Conservation (phyloP, 768 basidiomycete species). For the Mycena polygramma region DNA sequence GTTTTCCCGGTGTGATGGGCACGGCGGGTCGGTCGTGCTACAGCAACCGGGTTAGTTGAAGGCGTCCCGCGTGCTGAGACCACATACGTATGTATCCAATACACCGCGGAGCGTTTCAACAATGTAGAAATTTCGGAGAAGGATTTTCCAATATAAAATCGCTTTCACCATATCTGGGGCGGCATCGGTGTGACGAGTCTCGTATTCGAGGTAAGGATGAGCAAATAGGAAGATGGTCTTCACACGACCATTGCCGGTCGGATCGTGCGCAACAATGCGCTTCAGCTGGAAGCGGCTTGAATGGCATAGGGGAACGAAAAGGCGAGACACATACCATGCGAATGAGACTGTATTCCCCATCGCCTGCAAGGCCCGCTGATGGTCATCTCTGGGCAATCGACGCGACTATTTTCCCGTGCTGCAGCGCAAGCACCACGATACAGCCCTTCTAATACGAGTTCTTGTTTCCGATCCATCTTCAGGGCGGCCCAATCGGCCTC, state of each 20-base stretch:
- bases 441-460: slow-evolving; percentile 6
- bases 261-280: slow-evolving; percentile 7
- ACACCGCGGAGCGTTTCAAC: slow-evolving; percentile 6
- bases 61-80: background rate
- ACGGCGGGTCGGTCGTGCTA: background rate
- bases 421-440: slow-evolving; percentile 18
- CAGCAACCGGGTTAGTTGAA: background rate
- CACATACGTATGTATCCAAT: slow-evolving; percentile 12
- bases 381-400: slow-evolving; percentile 24
- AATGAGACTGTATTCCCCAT: slow-evolving; percentile 27
- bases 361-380: slow-evolving; percentile 15
- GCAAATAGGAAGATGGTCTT: slow-evolving; percentile 16
- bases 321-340: slow-evolving; percentile 6
- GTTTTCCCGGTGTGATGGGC: background rate
- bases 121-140: slow-evolving; percentile 6
- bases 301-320: no score
- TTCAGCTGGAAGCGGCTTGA: background rate
- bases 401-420: slow-evolving; percentile 18
- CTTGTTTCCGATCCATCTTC: background rate
- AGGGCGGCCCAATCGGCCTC: slow-evolving; percentile 1
- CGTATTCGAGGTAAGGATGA: slow-evolving; percentile 1
- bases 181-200: background rate
- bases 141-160: background rate
- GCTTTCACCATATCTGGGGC: background rate
- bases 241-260: slow-evolving; percentile 16